Base-by-base conservation (phyloP, 2,329 filamentous ascomycete species). In the Penicillium crustosum region DNA sequence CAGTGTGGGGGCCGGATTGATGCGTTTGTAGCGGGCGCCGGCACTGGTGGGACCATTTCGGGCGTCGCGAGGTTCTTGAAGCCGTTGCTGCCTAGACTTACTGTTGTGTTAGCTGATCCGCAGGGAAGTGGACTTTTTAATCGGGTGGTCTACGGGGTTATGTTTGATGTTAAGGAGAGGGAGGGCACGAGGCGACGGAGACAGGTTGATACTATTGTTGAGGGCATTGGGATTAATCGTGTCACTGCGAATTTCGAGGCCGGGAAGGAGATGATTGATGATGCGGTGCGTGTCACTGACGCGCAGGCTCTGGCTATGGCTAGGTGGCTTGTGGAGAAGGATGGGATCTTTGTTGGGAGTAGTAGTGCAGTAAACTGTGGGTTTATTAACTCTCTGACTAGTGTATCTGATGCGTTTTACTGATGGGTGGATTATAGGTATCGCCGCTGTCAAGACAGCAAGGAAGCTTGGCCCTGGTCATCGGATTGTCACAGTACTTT, bases 131-230 rank as follows among this genome's bases (percentile, higher is more conserved):
- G 94, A 0, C 79, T 99, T 27, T 97, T 89, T 80, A 96, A 99
- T 78, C 89, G 91, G 70, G 83, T 99, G 64, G 89, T 89, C 66
- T 90, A 94, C 74, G 94, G 93, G 6, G 94, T 99, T 60, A 96
- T 99, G 91, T 99, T 97, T 77, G 89, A 92, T 59, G 70, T 83
- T 0, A 95, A 90, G 31, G 94, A 99, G 77, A 85, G 84, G 63
- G 94, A 99, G 80, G 94, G 94, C 4, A 97, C 93, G 13, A 82
- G 94, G 15, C 83, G 95, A 49, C 83, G 94, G 58, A 87, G 90
- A 68, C 95, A 99, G 76, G 91, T 99, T 52, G 95, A 99, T 78
- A 93, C 89, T 5, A 91, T 99, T 63, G 91, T 99, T 29, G 95
- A 99, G 77, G 94, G 94, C 1, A 91, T 99, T 63, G 94, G 94